These are phyloP conservation scores for Lodderomyces jiufengensis DNA, from an alignment of 1,139 yeast genomes.

Conservation along the genomic window DNA sequence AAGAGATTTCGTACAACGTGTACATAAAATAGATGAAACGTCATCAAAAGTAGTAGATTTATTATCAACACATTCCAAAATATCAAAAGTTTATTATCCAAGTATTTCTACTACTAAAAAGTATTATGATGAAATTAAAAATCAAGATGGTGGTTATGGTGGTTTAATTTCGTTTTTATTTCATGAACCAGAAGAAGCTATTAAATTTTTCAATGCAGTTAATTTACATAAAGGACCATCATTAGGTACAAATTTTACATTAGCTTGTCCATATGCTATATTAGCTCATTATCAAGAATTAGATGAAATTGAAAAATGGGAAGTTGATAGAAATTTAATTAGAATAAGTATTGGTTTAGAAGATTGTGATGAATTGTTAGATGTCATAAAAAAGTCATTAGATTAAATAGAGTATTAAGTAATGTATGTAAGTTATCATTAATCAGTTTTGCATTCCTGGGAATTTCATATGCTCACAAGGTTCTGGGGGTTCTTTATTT, in stretches of 20 bases:
- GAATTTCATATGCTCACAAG: conserved; percentile 35
- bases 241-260: conserved; percentile 87
- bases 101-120: conserved; percentile 48
- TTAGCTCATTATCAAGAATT: conserved; percentile 85
- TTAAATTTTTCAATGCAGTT: conserved; percentile 69
- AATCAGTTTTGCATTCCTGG: conserved; percentile 22
- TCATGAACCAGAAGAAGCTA: conserved; percentile 62
- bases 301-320: conserved; percentile 80
- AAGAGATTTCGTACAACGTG: conserved; percentile 75
- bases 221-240: conserved; percentile 89
- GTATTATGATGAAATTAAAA: conserved; percentile 70
- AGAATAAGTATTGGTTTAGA: conserved; percentile 86
- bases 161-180: conserved; percentile 82
- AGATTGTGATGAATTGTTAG: conserved; percentile 51
- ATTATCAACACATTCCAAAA: conserved; percentile 38
- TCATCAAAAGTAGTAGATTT: conserved; percentile 55
- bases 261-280: conserved; percentile 88
- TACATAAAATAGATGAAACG: conserved; percentile 63
- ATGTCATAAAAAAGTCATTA: conserved; percentile 55
- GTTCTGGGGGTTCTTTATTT: conserved; percentile 37
- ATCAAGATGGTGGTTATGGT: conserved; percentile 83
- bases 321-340: conserved; percentile 75
- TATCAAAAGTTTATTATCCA: conserved; percentile 73
- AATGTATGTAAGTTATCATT: not conserved
- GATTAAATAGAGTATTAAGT: conserved; percentile 23